Evolutionary conservation across 768 basidiomycete genomes (phyloP).

Genomic region (Lentinula sp.): DNA sequence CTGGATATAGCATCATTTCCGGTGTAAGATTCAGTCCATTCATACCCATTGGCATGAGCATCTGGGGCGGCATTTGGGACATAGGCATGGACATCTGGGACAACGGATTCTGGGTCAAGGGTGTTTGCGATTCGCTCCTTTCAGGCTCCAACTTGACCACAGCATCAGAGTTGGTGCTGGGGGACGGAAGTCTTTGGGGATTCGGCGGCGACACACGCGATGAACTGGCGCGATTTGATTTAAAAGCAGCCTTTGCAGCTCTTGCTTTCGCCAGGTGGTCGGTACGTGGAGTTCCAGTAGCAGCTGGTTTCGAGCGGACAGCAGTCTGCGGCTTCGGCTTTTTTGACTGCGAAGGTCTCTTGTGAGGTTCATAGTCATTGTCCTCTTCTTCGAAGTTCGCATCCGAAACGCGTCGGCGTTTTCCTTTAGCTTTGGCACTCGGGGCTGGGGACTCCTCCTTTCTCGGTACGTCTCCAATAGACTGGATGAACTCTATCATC

Average conservation of each 20-base stretch:
- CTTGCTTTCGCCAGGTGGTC: neutral
- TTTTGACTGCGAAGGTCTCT: neutral
- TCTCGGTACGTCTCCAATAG: neutral
- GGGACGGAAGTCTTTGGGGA: slow-evolving; percentile 2
- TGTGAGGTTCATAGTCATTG: neutral
- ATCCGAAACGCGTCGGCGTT: neutral
- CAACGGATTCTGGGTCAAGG: neutral
- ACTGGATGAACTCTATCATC: slow-evolving; percentile 31
- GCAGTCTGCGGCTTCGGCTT: neutral
- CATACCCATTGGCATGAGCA: neutral
- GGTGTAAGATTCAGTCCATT: neutral
- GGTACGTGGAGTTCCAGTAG: neutral
- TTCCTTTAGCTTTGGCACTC: neutral
- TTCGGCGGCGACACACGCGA: neutral
- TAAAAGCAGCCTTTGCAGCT: neutral
- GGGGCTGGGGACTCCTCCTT: neutral
- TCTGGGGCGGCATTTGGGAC: neutral
- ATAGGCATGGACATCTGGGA: neutral
- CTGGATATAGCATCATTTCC: neutral
- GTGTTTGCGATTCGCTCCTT: neutral
- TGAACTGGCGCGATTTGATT: neutral
- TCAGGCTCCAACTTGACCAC: neutral
- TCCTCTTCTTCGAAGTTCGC: neutral
- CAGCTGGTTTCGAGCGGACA: neutral
- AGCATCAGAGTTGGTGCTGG: neutral